Base-by-base conservation (phyloP, 1,284 basidiomycete genomes). In the Puccinia polysora region DNA sequence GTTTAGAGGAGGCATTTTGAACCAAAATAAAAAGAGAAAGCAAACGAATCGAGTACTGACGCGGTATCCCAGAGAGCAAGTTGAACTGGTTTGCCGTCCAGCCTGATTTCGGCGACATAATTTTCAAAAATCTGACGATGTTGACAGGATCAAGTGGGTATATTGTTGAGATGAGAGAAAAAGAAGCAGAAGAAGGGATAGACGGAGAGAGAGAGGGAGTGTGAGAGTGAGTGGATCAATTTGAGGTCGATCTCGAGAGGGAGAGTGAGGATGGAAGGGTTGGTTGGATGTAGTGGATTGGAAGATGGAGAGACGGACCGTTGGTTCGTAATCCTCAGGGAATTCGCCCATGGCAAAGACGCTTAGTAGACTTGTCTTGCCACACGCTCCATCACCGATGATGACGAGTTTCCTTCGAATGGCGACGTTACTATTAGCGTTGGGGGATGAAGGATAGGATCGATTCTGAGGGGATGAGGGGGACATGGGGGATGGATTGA, bases 21-120 rank as follows among this genome's bases (percentile, higher is more conserved):
- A 32, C 30, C 32, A 47, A 62, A 55, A 70, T 34, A 47, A 38
- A 50, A 58, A 47, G 38, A 47, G 56, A 36, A 36, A 52, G 53
- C 23, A 60, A 74, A 62, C 49, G 38, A 86, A 52, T 38, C 23
- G 64, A 74, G 59, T 50, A 86, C 89, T 81, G 80, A 91, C 91
- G 94, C 94, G 73, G 93, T 97, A 84, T 97, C 94, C 94, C 94
- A 97, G 43, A 97, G 82, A 49, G 94, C 93, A 70, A 97, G 82
- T 80, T 97, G 93, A 25, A 97, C 90, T 50, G 93, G 90, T 81
- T 97, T 97, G 75, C 93, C 93, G 81, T 98, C 95, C 69, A 97
- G 84, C 77, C 92, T 85, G 78, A 98, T 96, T 83, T 97, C 95
- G 56, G 95, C 94, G 74, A 97, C 94, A 81, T 97, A 98, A 80